These are phyloP conservation scores for Colletotrichum sp. DNA, from an alignment of 2,329 filamentous ascomycete genomes.

Conservation along the genomic window DNA sequence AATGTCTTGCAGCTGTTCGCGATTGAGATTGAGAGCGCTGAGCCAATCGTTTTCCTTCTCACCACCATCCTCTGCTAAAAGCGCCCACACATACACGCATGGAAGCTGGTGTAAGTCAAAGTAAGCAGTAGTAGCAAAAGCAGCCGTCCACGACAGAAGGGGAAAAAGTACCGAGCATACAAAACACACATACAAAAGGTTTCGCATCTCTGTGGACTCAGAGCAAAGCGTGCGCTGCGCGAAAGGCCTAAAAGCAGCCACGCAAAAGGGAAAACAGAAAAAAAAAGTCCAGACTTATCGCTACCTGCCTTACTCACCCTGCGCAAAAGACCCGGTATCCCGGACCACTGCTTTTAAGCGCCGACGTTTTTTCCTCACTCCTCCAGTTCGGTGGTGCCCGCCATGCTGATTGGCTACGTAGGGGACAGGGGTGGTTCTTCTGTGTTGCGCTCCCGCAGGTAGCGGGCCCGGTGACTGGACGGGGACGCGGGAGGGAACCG, in stretches of 20 bases:
- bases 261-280: not conserved
- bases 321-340: slow-evolving; percentile 20
- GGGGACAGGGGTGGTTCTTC: not conserved
- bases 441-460: not conserved
- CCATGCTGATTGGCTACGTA: rapidly evolving
- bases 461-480: not conserved
- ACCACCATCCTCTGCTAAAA: not conserved
- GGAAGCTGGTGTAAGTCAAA: not conserved
- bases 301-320: too few relatives aligned
- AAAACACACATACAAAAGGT: not conserved
- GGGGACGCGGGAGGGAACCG: not conserved
- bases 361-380: not conserved
- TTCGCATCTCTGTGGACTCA: not conserved
- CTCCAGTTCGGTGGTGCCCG: not conserved
- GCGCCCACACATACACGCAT: not conserved
- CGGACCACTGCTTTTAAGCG: slow-evolving; percentile 17
- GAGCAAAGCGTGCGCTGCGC: not conserved
- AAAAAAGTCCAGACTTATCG: not conserved
- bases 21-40: not conserved
- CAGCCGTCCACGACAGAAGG: not conserved
- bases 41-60: not conserved
- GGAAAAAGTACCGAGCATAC: not conserved
- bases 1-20: slow-evolving; percentile 3
- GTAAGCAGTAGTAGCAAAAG: not conserved
- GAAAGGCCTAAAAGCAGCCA: not conserved